Percentiles rank a stretch among this genome's conserved stretches.
Evolutionary conservation across 2,329 filamentous ascomycete genomes (phyloP).

Genomic region (Alternaria tenuissima): DNA sequence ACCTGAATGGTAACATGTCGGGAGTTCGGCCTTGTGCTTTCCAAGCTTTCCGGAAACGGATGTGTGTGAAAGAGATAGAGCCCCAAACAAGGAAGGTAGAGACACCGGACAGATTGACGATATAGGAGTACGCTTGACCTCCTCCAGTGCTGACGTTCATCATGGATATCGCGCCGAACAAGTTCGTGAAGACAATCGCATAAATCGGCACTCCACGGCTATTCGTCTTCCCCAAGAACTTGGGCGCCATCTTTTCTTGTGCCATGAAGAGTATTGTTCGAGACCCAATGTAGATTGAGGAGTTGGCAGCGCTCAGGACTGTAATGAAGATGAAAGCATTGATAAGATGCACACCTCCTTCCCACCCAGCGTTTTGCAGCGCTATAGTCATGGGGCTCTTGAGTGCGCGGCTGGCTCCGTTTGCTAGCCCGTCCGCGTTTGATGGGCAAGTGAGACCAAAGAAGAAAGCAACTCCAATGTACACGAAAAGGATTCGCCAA

Average conservation of each 20-base stretch:
- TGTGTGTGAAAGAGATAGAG: constrained; percentile 73
- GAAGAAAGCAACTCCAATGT: constrained; percentile 54
- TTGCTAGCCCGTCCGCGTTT: constrained; percentile 69
- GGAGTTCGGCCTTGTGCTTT: constrained; percentile 51
- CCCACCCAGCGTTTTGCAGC: constrained; percentile 76
- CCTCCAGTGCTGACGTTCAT: constrained; percentile 76
- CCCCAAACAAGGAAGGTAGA: constrained; percentile 78
- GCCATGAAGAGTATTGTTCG: constrained; percentile 80
- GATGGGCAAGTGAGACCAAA: constrained; percentile 73
- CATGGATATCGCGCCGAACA: constrained; percentile 75
- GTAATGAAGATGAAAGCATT: constrained; percentile 72
- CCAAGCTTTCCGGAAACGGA: constrained; percentile 73
- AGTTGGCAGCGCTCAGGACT: constrained; percentile 68
- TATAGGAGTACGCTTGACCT: constrained; percentile 70
- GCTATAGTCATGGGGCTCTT: constrained; percentile 60
- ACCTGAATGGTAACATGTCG: constrained; percentile 58
- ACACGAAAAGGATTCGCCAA: constrained; percentile 55
- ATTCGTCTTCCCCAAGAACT: constrained; percentile 73
- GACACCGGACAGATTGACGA: constrained; percentile 74
- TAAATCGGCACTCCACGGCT: constrained; percentile 67
- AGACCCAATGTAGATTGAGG: constrained; percentile 78
- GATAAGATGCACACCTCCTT: constrained; percentile 76
- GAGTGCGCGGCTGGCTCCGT: constrained; percentile 68
- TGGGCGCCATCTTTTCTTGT: constrained; percentile 74
- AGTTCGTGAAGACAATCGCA: constrained; percentile 72